Evolutionary conservation across 75 land plant species (phyloP).

Genomic region (Sequoiadendron giganteum): DNA sequence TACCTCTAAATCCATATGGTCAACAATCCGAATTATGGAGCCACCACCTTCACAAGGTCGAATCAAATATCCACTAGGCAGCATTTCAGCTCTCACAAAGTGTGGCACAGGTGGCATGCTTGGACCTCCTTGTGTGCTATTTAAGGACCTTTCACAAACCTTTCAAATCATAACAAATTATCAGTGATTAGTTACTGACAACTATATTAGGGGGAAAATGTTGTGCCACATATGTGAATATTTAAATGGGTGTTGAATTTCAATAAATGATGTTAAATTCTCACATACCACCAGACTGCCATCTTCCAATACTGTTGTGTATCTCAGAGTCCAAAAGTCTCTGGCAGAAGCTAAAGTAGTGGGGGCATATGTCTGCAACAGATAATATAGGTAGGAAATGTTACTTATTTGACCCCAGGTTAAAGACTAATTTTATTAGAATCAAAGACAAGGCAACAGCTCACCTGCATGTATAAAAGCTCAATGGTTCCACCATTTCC

Average conservation of each 20-base stretch:
- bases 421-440: neutral
- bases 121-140: slow-evolving; percentile 59
- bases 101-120: slow-evolving; percentile 58
- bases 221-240: neutral
- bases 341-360: slow-evolving; percentile 89
- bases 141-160: slow-evolving; percentile 91
- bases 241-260: neutral
- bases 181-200: neutral
- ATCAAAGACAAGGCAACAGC: neutral
- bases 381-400: neutral
- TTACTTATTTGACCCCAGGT: neutral
- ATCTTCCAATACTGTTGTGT: slow-evolving; percentile 80
- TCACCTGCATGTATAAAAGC: slow-evolving; percentile 88
- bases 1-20: slow-evolving; percentile 92
- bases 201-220: neutral
- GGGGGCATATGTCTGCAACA: slow-evolving; percentile 80
- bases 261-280: neutral
- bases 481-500: slow-evolving; percentile 89
- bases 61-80: slow-evolving; percentile 83
- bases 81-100: slow-evolving; percentile 91
- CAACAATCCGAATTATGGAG: slow-evolving; percentile 78
- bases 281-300: slow-evolving; percentile 89
- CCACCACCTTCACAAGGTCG: slow-evolving; percentile 91
- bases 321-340: slow-evolving; percentile 85
- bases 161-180: slow-evolving; percentile 10